These are phyloP conservation scores for Ustilago trichophora DNA, from an alignment of 1,284 basidiomycete species.

Conservation along the genomic window DNA sequence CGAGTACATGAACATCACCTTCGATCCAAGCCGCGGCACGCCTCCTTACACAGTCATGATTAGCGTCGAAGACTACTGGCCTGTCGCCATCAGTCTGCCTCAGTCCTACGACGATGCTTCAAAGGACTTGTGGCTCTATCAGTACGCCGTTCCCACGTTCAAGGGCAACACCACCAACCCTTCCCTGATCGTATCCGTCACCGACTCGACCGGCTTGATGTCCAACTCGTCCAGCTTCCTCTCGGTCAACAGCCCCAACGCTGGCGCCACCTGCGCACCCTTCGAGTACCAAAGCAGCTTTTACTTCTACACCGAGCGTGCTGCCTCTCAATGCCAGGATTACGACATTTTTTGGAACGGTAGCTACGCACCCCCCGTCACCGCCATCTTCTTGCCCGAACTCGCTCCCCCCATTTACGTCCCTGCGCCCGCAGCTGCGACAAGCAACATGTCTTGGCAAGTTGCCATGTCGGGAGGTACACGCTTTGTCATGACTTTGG, in stretches of 20 bases:
- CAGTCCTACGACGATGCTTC: conserved; percentile 40
- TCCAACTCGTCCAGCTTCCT: conserved; percentile 51
- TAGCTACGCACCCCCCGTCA: conserved; percentile 25
- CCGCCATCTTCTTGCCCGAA: conserved; percentile 42
- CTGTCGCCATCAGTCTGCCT: conserved; percentile 37
- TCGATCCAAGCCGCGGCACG: conserved; percentile 41
- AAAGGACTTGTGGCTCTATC: conserved; percentile 49
- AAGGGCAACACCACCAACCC: conserved; percentile 33
- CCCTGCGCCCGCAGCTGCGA: not conserved
- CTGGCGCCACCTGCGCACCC: conserved; percentile 18
- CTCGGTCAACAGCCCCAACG: conserved; percentile 7
- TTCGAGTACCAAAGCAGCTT: conserved; percentile 23
- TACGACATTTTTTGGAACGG: conserved; percentile 39
- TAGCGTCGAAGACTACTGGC: conserved; percentile 45
- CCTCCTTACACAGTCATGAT: conserved; percentile 56
- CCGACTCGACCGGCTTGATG: conserved; percentile 49
- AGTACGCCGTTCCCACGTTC: conserved; percentile 42
- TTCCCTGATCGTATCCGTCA: conserved; percentile 46
- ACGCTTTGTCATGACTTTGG: conserved; percentile 42
- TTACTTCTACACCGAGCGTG: conserved; percentile 30
- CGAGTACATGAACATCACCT: conserved; percentile 54
- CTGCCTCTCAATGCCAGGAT: conserved; percentile 32
- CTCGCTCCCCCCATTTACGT: conserved; percentile 41
- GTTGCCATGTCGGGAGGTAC: conserved; percentile 38
- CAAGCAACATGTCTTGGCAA: conserved; percentile 23